Conservation (phyloP, 345 rosid genomes). For the Turnera subulata region DNA sequence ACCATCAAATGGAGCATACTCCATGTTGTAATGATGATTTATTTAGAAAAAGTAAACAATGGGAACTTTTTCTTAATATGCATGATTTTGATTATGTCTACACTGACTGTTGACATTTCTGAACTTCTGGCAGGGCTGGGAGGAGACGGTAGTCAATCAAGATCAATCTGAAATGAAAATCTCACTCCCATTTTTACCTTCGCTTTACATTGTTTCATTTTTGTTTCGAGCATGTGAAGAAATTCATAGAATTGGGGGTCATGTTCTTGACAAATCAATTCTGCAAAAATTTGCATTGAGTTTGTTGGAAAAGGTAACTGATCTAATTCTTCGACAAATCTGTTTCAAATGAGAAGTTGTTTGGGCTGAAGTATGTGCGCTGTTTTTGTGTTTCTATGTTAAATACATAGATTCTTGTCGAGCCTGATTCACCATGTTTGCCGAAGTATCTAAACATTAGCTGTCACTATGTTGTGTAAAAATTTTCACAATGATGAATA, state of each 20-base stretch:
- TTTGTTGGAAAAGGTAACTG: constrained; percentile 69
- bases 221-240: constrained; percentile 96
- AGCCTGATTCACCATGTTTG: too few relatives aligned
- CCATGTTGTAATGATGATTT: too few relatives aligned
- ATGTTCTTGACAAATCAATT: constrained; percentile 83
- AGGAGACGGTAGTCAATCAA: constrained; percentile 82
- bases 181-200: constrained; percentile 92
- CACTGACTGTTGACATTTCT: constrained; percentile 19
- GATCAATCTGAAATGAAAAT: constrained; percentile 86
- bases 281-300: constrained; percentile 68
- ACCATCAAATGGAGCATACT: too few relatives aligned
- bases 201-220: constrained; percentile 83
- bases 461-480: too few relatives aligned
- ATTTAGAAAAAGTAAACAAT: too few relatives aligned
- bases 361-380: not conserved
- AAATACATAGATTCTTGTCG: not conserved
- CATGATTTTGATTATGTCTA: not conserved
- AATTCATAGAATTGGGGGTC: constrained; percentile 96
- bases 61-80: not conserved
- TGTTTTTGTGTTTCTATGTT: too few relatives aligned
- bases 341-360: not conserved
- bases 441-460: too few relatives aligned
- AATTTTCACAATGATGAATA: too few relatives aligned
- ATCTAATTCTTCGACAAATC: not conserved
- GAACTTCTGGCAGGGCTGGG: constrained; percentile 81